These are phyloP conservation scores for Globisporangium nunn DNA, from an alignment of 352 stramenopile genomes.

Conservation along the genomic window DNA sequence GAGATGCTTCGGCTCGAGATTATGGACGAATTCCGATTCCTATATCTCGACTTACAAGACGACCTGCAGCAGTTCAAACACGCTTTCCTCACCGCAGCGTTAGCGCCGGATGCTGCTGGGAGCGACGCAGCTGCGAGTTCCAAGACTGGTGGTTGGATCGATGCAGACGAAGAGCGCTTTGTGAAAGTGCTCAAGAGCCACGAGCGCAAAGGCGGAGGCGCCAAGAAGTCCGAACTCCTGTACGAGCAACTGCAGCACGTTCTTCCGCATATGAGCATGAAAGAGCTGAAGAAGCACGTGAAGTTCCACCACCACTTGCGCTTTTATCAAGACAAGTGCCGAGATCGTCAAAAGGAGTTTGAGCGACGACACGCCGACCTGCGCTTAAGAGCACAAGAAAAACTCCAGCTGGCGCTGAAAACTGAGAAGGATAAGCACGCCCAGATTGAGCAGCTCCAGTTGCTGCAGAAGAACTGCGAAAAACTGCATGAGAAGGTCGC, in stretches of 20 bases:
- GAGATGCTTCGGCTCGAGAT: constrained; percentile 49
- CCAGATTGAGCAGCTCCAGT: constrained; percentile 27
- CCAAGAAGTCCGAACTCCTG: constrained; percentile 46
- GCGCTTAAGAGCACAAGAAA: constrained; percentile 18
- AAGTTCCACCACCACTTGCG: constrained; percentile 54
- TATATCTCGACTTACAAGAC: constrained; percentile 16
- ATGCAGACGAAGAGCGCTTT: constrained; percentile 53
- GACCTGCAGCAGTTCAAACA: constrained; percentile 31
- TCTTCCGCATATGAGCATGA: constrained; percentile 24
- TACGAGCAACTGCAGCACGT: constrained; percentile 50
- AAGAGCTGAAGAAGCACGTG: constrained; percentile 41
- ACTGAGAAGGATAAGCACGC: constrained; percentile 20
- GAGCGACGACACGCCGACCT: constrained; percentile 28
- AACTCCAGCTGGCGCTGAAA: constrained; percentile 18
- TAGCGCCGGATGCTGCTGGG: constrained; percentile 22
- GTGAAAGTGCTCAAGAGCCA: constrained; percentile 42
- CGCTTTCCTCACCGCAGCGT: constrained; percentile 31
- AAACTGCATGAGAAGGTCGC: constrained; percentile 34
- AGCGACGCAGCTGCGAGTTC: constrained; percentile 26
- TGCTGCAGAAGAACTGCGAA: constrained; percentile 32
- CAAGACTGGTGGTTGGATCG: constrained; percentile 35
- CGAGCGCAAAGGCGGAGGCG: constrained; percentile 21
- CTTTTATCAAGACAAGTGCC: constrained; percentile 50
- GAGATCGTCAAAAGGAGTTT: constrained; percentile 38
- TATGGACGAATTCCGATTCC: constrained; percentile 19